Conservation (phyloP, 2,329 filamentous ascomycete species). For the Epicoccum sorghinum region DNA sequence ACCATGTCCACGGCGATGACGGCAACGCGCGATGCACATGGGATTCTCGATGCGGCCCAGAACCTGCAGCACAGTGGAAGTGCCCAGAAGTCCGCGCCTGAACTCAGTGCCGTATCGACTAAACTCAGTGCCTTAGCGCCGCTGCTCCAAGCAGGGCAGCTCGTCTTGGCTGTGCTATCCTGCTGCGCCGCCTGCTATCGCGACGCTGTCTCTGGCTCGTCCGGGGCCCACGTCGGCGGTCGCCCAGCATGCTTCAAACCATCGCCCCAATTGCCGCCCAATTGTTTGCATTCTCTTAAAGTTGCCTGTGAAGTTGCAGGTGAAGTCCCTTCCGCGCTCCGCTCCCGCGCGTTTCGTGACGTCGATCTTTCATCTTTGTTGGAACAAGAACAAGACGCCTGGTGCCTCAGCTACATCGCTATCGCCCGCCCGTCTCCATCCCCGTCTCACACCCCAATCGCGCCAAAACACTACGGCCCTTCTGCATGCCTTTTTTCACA, state of each 20-base stretch:
- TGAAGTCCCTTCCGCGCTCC: conserved; percentile 6
- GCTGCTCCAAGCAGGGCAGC: too few species aligned
- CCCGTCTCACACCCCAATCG: conserved; percentile 16
- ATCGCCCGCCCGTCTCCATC: conserved; percentile 4
- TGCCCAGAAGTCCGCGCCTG: too few species aligned
- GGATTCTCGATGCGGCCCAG: conserved; percentile 11
- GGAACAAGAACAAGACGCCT: conserved; percentile 26
- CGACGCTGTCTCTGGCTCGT: neutral
- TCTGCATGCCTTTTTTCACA: conserved; percentile 40
- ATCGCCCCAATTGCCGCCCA: conserved; percentile 3
- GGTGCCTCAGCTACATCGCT: conserved; percentile 1
- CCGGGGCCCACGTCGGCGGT: conserved; percentile 2
- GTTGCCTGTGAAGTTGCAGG: conserved; percentile 5
- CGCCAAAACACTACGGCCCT: neutral
- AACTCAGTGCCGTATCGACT: too few species aligned
- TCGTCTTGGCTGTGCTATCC: conserved; percentile 2
- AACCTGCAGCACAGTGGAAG: neutral
- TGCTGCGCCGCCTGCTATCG: neutral
- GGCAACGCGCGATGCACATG: conserved; percentile 13
- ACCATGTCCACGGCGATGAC: conserved; percentile 8
- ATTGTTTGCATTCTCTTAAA: conserved; percentile 7
- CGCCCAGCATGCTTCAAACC: neutral
- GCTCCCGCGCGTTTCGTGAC: conserved; percentile 25
- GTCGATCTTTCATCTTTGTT: conserved; percentile 19
- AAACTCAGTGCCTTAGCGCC: too few species aligned